These are phyloP conservation scores for Lactarius tabidus DNA, from an alignment of 768 basidiomycete species.

Conservation along the genomic window DNA sequence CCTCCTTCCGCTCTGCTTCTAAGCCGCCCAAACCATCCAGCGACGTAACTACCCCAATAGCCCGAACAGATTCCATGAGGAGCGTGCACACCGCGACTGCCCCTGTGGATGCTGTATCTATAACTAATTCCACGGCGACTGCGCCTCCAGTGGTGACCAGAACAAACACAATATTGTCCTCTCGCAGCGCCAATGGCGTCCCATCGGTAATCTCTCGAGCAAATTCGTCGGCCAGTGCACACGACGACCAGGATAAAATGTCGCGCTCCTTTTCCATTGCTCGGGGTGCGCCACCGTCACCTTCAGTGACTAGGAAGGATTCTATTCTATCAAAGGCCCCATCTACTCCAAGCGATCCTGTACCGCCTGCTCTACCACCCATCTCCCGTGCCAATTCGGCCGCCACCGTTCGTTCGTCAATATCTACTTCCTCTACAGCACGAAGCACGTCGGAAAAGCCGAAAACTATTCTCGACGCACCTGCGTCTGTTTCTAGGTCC, in stretches of 20 bases:
- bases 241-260: background rate
- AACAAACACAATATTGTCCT: conserved; percentile 10
- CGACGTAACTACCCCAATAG: background rate
- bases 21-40: conserved; percentile 6
- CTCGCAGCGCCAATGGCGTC: background rate
- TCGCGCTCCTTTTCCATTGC: conserved; percentile 17
- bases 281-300: conserved; percentile 1
- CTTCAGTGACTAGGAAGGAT: conserved; percentile 1
- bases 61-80: conserved; percentile 15
- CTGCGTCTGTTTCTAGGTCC: conserved; percentile 4
- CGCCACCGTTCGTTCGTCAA: conserved; percentile 15
- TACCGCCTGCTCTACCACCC: background rate
- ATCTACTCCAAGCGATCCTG: conserved; percentile 2
- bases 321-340: conserved; percentile 4
- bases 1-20: conserved; percentile 3
- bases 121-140: conserved; percentile 10
- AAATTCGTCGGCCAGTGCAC: conserved; percentile 9
- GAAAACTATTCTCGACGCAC: conserved; percentile 6
- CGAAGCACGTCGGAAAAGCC: background rate
- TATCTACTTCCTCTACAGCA: background rate
- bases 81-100: background rate
- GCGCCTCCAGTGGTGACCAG: conserved; percentile 3
- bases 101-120: conserved; percentile 3
- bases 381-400: conserved; percentile 18
- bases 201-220: conserved; percentile 9